These are phyloP conservation scores for Yamadazyma atlantica DNA, from an alignment of 1,139 yeast genomes.

Conservation along the genomic window DNA sequence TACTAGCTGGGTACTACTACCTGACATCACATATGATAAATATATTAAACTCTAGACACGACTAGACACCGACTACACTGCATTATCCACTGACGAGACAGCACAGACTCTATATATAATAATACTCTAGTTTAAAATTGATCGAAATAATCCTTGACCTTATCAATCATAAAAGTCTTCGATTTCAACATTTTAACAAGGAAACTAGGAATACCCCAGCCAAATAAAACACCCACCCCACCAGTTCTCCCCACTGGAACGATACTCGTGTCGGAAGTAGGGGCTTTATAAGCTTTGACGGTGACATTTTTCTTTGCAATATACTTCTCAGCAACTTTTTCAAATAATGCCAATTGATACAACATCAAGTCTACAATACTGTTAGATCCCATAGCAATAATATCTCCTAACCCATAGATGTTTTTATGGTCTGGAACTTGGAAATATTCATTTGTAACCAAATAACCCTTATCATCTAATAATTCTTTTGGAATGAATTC, in stretches of 20 bases:
- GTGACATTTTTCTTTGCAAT: slow-evolving; percentile 15
- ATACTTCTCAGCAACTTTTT: slow-evolving; percentile 11
- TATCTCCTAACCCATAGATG: slow-evolving; percentile 27
- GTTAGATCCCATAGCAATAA: slow-evolving; percentile 17
- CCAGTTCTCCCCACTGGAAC: slow-evolving; percentile 37
- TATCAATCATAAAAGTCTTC: slow-evolving; percentile 21
- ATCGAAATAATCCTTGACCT: slow-evolving; percentile 5
- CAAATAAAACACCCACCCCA: slow-evolving; percentile 35
- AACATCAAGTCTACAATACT: slow-evolving; percentile 19
- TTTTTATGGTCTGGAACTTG: slow-evolving; percentile 18
- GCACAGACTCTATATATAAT: not conserved
- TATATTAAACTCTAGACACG: no score
- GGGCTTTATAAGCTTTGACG: slow-evolving; percentile 15
- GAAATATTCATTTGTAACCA: slow-evolving; percentile 20
- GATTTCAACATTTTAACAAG: slow-evolving; percentile 26
- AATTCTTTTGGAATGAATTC: slow-evolving; percentile 15
- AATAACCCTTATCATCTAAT: slow-evolving; percentile 17
- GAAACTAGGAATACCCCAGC: slow-evolving; percentile 30
- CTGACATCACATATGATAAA: no score
- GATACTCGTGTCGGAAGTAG: slow-evolving; percentile 13
- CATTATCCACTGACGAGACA: not conserved
- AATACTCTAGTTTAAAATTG: not conserved
- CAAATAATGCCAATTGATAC: slow-evolving; percentile 16
- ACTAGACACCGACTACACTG: no score
- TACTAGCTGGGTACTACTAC: no score